Conservation (phyloP, 2,329 filamentous ascomycete species). For the Cadophora malorum region DNA sequence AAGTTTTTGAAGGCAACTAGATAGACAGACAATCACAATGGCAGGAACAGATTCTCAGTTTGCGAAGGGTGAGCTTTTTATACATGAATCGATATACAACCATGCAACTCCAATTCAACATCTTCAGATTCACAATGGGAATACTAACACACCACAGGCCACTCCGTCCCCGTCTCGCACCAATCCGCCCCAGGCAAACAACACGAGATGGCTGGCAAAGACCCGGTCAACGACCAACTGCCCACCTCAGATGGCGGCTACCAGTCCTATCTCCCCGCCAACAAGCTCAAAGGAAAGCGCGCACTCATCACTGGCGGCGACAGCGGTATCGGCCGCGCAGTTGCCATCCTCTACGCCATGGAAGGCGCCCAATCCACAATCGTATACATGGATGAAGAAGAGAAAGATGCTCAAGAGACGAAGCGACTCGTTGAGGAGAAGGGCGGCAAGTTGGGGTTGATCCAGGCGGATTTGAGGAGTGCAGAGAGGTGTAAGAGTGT, state of each 20-base stretch:
- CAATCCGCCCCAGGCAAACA: constrained; percentile 59
- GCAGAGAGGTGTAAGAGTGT: constrained; percentile 73
- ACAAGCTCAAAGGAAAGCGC: constrained; percentile 76
- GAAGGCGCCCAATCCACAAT: constrained; percentile 80
- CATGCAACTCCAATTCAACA: background rate
- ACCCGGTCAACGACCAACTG: constrained; percentile 68
- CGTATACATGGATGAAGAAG: constrained; percentile 76
- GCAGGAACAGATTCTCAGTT: constrained; percentile 42
- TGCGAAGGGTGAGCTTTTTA: constrained; percentile 41
- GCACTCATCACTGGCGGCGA: constrained; percentile 84
- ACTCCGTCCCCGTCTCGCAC: constrained; percentile 57
- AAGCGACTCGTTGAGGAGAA: constrained; percentile 72
- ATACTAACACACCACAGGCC: constrained; percentile 46
- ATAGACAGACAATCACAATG: constrained; percentile 1
- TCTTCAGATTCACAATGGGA: background rate
- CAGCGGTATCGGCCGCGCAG: constrained; percentile 77
- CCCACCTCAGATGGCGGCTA: constrained; percentile 72
- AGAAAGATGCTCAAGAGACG: constrained; percentile 77
- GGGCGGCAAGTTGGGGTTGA: constrained; percentile 68
- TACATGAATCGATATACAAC: background rate
- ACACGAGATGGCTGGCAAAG: constrained; percentile 57
- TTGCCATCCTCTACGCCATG: constrained; percentile 79
- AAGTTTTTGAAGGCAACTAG: too few species aligned
- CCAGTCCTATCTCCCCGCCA: constrained; percentile 75
- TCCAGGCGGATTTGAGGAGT: constrained; percentile 68